Base-by-base conservation (phyloP, 23 red algal genomes). In the Gracilaria gracilis region DNA sequence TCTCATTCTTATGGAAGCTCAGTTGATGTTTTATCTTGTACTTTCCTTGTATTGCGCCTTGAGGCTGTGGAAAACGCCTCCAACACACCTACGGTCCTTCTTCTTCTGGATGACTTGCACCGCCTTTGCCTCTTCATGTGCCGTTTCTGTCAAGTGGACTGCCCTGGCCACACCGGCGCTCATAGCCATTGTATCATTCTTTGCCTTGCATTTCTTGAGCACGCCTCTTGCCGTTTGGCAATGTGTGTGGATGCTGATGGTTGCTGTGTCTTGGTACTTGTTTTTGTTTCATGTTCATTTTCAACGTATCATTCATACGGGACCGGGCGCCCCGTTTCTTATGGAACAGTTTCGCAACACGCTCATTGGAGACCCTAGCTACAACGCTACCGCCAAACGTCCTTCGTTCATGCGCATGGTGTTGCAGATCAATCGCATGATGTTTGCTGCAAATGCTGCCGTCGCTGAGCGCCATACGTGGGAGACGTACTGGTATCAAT, bases 1-100 rank as follows among this genome's bases (percentile, higher is more conserved):
- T 38, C 80, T 92, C 13, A 87, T 96, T 67, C 94, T 96, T 9
- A 57, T 83, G 4, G 94, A 96, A 42, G 84, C 94, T 7, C 94
- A 96, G 75, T 25, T 70, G 15, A 1, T 70, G 28, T 70, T 70
- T 38, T 70, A 70, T 16, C 2, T 36, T 15, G 65, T 16, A 9
- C 83, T 87, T 7, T 57, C 59, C 36, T 39, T 96, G 79, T 96
- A 95, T 51, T 46, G 40, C 70, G 72, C 75, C 9, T 11, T 91
- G 32, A 50, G 67, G 24, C 75, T 91, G 73, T 94, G 73, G 91
- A 16, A 37, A 0, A 70, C 78, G 27, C 90, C 81, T 12, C 57
- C 66, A 14, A 14, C 20, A 5, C 76, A 25, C 55, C 32, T 16
- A 3, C 12, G 35, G n/a, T 57, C 40, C 35, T 7, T 15, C 39